These are phyloP conservation scores for Tricholoma hemisulphureum DNA, from an alignment of 768 basidiomycete genomes.

Conservation along the genomic window DNA sequence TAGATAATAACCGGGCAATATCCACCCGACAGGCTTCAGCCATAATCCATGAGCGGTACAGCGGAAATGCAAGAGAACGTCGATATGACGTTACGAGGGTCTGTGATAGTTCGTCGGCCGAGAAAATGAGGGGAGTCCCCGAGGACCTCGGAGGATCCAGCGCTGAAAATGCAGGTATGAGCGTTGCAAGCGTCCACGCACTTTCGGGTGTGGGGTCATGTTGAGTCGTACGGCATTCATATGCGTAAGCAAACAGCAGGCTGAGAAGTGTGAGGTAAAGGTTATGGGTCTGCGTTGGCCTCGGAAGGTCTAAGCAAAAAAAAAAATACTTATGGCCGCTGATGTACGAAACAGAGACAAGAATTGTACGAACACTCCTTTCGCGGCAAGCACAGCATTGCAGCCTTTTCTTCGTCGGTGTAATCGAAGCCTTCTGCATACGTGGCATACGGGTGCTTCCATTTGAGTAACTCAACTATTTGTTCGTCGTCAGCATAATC, in stretches of 20 bases:
- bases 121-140: slow-evolving; percentile 30
- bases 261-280: slow-evolving; percentile 71
- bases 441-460: slow-evolving; percentile 56
- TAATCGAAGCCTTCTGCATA: slow-evolving; percentile 44
- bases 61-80: slow-evolving; percentile 71
- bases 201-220: slow-evolving; percentile 84
- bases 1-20: slow-evolving; percentile 52
- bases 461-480: slow-evolving; percentile 67
- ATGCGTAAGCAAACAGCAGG: slow-evolving; percentile 76
- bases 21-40: slow-evolving; percentile 69
- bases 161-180: slow-evolving; percentile 79
- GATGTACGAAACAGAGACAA: not conserved
- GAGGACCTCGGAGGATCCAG: slow-evolving; percentile 64
- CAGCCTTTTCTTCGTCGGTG: slow-evolving; percentile 68
- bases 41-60: slow-evolving; percentile 76
- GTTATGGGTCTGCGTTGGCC: slow-evolving; percentile 50
- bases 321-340: not conserved
- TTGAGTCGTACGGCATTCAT: slow-evolving; percentile 76
- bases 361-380: slow-evolving; percentile 49
- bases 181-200: slow-evolving; percentile 76
- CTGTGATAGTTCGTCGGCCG: slow-evolving; percentile 45
- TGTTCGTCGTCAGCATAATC: slow-evolving; percentile 77
- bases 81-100: slow-evolving; percentile 66
- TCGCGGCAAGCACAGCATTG: slow-evolving; percentile 58
- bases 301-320: slow-evolving; percentile 54